Base-by-base conservation (phyloP, 129 eudicot genomes). In the Saposhnikovia divaricata region DNA sequence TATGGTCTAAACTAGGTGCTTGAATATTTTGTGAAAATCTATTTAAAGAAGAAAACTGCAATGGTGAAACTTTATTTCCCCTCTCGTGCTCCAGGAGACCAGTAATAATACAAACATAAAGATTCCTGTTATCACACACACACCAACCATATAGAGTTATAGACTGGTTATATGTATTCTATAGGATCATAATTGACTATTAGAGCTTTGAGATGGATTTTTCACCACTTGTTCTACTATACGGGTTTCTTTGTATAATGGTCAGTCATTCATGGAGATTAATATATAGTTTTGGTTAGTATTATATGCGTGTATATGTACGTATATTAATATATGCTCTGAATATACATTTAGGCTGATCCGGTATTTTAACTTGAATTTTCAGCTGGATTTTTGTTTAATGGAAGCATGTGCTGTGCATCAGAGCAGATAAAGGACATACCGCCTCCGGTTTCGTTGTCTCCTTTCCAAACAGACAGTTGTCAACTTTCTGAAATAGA, bases 321-420 rank as follows among this genome's bases (percentile, higher is more conserved):
- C 15, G n/a, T 38, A 69, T 69, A 69, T 31, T 12, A 47, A 69
- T 47, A 28, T 9, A 16, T 55, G 69, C 21, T 69, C 47, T 68
- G 38, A 8, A 4, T 48, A 14, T 8, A 68, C 18, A 9, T 25
- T 77, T 34, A 39, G 14, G 38, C 74, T 28, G 75, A 83, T 40
- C 45, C 84, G 65, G 78, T 83, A 63, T 53, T 44, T 76, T 38
- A 53, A 53, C 57, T 55, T 78, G 27, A 46, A n/a, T 79, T 70
- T 80, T 51, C 83, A 77, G 85, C 38, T 48, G 74, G 42, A 51
- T 38, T 72, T 81, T 57, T 69, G 27, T 82, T 85, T 73, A 87
- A 81, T 85, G 78, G 83, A 83, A 86, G 81, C 61, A 85, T 77
- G 87, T 80, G 84, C 80, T 80, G 81, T 83, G 83, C 78, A 79